Conservation (phyloP, 1,284 basidiomycete species). For the Leccinum pseudoinsigne region DNA sequence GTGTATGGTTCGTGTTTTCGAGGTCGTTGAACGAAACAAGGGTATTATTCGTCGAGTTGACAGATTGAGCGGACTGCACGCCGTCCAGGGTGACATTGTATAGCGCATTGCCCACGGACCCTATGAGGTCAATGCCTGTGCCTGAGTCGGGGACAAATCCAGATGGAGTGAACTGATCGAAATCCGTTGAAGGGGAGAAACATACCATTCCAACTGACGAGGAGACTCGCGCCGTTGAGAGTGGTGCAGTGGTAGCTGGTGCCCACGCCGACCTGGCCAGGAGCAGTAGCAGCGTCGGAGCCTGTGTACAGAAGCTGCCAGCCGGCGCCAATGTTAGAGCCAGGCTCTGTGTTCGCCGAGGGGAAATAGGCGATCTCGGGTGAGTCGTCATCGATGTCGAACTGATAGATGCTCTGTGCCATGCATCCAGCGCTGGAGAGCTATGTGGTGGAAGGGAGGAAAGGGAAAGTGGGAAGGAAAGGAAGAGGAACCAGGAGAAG, state of each 20-base stretch:
- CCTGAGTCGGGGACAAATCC: conserved; percentile 38
- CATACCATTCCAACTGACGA: conserved; percentile 63
- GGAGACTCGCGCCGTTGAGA: conserved; percentile 52
- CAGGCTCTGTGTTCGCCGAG: conserved; percentile 45
- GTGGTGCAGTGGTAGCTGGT: conserved; percentile 61
- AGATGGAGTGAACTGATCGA: conserved; percentile 1
- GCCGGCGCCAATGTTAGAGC: conserved; percentile 49
- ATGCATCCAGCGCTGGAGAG: conserved; percentile 40
- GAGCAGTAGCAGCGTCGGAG: conserved; percentile 47
- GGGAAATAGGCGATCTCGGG: conserved; percentile 63
- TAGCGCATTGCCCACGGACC: conserved; percentile 42
- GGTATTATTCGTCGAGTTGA: conserved; percentile 31
- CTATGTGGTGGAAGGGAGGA: conserved; percentile 8
- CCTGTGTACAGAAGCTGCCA: conserved; percentile 63
- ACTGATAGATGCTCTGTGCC: conserved; percentile 49
- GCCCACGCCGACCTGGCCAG: conserved; percentile 51
- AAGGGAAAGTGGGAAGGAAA: conserved; percentile 15
- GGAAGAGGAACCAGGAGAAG: conserved; percentile 19
- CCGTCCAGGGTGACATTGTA: conserved; percentile 53
- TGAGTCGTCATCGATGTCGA: conserved; percentile 66
- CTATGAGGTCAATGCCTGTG: conserved; percentile 53
- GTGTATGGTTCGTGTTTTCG: conserved; percentile 42
- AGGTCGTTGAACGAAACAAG: conserved; percentile 47
- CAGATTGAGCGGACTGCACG: conserved; percentile 23
- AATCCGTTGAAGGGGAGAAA: conserved; percentile 1